Conservation (phyloP, 306 rosid species). For the Luffa aegyptiaca region DNA sequence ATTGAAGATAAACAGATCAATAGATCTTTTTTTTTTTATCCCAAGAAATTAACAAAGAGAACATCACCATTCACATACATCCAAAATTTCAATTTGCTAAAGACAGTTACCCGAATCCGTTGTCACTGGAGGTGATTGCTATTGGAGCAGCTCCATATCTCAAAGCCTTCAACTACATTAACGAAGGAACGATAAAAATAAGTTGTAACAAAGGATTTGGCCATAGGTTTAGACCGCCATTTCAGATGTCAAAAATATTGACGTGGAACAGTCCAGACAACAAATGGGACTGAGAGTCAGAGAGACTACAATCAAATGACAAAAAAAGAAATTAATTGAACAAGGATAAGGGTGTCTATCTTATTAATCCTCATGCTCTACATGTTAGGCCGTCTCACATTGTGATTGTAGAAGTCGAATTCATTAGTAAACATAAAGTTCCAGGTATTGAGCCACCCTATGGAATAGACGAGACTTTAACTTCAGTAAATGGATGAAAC, state of each 20-base stretch:
- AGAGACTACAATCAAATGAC: neutral
- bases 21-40: neutral
- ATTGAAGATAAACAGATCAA: neutral
- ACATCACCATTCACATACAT: neutral
- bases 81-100: neutral
- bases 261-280: neutral
- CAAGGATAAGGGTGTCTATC: neutral
- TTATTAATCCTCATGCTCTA: neutral
- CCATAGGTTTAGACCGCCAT: neutral
- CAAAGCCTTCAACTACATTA: slow-evolving; percentile 59
- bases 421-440: neutral
- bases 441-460: neutral
- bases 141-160: slow-evolving; percentile 84
- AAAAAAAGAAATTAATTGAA: neutral
- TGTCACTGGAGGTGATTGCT: slow-evolving; percentile 22
- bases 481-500: neutral
- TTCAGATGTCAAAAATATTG: neutral
- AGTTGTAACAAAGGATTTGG: neutral
- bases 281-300: neutral
- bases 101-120: slow-evolving; percentile 31
- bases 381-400: neutral
- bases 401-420: neutral
- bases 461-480: neutral
- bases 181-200: neutral
- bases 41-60: neutral